Conservation (phyloP, 2,329 filamentous ascomycete species). For the Leptosphaerulina australis region DNA sequence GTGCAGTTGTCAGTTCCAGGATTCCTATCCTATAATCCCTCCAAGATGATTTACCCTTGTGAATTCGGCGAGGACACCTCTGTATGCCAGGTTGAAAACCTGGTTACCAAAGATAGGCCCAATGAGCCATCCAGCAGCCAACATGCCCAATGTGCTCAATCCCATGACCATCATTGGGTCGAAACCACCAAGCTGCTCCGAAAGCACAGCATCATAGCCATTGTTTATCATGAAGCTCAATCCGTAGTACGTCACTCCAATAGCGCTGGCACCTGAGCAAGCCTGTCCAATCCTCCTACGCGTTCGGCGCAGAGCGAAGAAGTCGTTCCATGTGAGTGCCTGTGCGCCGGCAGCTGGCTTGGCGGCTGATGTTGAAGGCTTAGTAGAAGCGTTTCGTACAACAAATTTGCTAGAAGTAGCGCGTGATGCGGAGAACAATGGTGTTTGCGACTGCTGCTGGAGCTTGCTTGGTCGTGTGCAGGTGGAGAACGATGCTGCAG, state of each 20-base stretch:
- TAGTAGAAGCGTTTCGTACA: conserved; percentile 35
- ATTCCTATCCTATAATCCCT: background rate
- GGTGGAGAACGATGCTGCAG: conserved; percentile 37
- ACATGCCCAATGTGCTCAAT: conserved; percentile 75
- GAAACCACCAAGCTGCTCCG: conserved; percentile 77
- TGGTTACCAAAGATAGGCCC: conserved; percentile 82
- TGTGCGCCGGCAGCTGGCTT: conserved; percentile 21
- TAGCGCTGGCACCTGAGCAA: conserved; percentile 71
- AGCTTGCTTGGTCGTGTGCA: conserved; percentile 34
- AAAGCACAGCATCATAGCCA: conserved; percentile 70
- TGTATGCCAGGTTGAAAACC: conserved; percentile 78
- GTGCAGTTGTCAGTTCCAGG: conserved; percentile 10
- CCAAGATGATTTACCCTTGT: conserved; percentile 60
- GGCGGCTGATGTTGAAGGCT: conserved; percentile 24
- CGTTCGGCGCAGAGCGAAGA: conserved; percentile 86
- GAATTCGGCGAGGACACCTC: conserved; percentile 74
- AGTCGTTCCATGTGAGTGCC: conserved; percentile 76
- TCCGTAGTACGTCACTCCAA: conserved; percentile 66
- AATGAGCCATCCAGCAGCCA: conserved; percentile 83
- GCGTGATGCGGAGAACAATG: conserved; percentile 19
- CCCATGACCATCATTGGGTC: conserved; percentile 89
- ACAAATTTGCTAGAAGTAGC: conserved; percentile 11
- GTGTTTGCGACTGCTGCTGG: conserved; percentile 24
- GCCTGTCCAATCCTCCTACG: conserved; percentile 82
- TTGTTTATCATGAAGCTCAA: conserved; percentile 71